Percentiles rank a stretch among this genome's conserved stretches.
phyloP scores from a whole-genome alignment of 495 filamentous ascomycete species.

The Hypoxylon crocopeplum region DNA sequence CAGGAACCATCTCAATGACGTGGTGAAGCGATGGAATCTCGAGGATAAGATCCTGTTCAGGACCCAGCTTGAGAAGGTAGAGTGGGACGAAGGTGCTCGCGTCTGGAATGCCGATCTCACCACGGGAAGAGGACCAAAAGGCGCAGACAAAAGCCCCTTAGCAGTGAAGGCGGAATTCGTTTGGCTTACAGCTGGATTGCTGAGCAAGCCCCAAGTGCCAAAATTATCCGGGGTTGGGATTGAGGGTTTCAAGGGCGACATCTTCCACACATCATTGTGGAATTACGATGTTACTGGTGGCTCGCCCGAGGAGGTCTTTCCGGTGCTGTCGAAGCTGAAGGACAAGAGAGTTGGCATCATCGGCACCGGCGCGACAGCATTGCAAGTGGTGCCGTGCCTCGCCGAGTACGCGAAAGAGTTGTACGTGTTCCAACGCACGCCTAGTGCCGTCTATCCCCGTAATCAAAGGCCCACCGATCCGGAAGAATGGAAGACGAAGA shows the following conservation, averaged over 20 bases:
- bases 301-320: slow-evolving; percentile 44
- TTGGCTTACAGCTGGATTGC: slow-evolving; percentile 45
- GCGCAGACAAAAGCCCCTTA: slow-evolving; percentile 36
- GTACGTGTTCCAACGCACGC: slow-evolving; percentile 64
- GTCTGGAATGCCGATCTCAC: slow-evolving; percentile 52
- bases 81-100: slow-evolving; percentile 53
- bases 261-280: slow-evolving; percentile 64
- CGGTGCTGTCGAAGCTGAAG: slow-evolving; percentile 50
- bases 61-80: slow-evolving; percentile 40
- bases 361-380: slow-evolving; percentile 63
- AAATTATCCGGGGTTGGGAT: slow-evolving; percentile 50
- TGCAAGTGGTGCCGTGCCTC: slow-evolving; percentile 59
- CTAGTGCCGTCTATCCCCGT: slow-evolving; percentile 56
- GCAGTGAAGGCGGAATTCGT: slow-evolving; percentile 48
- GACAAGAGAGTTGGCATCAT: slow-evolving; percentile 61
- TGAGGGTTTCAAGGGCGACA: slow-evolving; percentile 51
- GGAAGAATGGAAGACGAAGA: slow-evolving; percentile 49
- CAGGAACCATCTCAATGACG: slow-evolving; percentile 49
- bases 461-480: slow-evolving; percentile 57
- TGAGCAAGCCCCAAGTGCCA: slow-evolving; percentile 55
- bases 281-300: slow-evolving; percentile 63
- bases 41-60: slow-evolving; percentile 56
- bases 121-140: slow-evolving; percentile 43
- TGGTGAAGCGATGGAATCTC: slow-evolving; percentile 54
- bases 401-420: slow-evolving; percentile 59